These are phyloP conservation scores for Russula dissimulans DNA, from an alignment of 768 basidiomycete species.

Conservation along the genomic window DNA sequence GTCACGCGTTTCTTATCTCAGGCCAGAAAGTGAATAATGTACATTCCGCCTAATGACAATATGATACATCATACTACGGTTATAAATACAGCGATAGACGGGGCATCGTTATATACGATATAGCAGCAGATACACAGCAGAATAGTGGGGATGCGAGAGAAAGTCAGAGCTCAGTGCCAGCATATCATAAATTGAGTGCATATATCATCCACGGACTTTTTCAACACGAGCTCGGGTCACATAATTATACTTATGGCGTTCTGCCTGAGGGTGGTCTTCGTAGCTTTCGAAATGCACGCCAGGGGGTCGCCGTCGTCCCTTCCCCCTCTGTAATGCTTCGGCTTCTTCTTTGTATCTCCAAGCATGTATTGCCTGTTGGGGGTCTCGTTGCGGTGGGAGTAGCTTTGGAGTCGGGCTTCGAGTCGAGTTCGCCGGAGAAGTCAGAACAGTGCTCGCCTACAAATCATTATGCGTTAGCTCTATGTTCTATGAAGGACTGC, in stretches of 20 bases:
- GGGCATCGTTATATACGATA: constrained; percentile 5
- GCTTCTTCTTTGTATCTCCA: constrained; percentile 64
- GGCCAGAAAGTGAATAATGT: neutral
- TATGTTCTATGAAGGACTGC: too few relatives aligned
- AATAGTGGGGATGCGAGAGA: neutral
- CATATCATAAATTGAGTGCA: constrained; percentile 1
- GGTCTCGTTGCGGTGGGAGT: constrained; percentile 57
- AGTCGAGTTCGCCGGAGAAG: constrained; percentile 65
- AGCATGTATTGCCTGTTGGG: constrained; percentile 50
- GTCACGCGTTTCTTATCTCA: neutral
- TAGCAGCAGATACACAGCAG: neutral
- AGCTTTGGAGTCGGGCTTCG: constrained; percentile 48
- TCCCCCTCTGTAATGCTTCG: constrained; percentile 32
- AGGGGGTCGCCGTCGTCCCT: constrained; percentile 24
- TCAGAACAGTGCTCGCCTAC: constrained; percentile 62
- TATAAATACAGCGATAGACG: constrained; percentile 16
- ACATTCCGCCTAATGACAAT: constrained; percentile 10
- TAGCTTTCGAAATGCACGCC: constrained; percentile 29
- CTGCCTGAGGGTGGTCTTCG: constrained; percentile 23
- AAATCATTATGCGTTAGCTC: neutral
- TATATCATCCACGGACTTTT: constrained; percentile 2
- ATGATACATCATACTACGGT: constrained; percentile 12
- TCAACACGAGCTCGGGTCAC: constrained; percentile 6
- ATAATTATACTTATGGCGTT: constrained; percentile 15
- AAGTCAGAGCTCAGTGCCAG: neutral